phyloP scores from a whole-genome alignment of 139 green algal species.

The Chlorella sp. region DNA sequence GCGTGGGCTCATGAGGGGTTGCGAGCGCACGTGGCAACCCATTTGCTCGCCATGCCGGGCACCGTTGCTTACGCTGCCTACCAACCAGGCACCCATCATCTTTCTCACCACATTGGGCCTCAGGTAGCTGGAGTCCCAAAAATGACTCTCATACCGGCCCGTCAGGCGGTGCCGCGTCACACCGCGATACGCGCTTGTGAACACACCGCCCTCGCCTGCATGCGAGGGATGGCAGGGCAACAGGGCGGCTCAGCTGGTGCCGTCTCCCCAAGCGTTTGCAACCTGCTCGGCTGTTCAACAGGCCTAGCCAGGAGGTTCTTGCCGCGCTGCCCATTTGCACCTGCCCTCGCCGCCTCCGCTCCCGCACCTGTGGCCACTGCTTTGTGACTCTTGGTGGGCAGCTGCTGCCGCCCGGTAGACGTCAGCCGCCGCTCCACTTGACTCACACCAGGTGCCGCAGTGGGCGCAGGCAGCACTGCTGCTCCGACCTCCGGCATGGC shows the following conservation, averaged over 20 bases:
- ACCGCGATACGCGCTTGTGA: slow-evolving; percentile 48
- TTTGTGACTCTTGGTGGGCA: slow-evolving; percentile 52
- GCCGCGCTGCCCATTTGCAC: too few species aligned
- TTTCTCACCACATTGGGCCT: slow-evolving; percentile 26
- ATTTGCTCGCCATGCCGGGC: too few species aligned
- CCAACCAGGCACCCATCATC: too few species aligned
- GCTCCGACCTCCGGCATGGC: not conserved
- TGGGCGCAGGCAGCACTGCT: not conserved
- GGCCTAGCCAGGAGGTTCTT: too few species aligned
- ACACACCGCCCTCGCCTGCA: slow-evolving; percentile 27
- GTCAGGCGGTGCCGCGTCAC: slow-evolving; percentile 79
- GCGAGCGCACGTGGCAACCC: too few species aligned
- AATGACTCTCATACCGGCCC: slow-evolving; percentile 80
- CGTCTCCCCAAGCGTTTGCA: too few species aligned
- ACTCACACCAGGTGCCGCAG: not conserved
- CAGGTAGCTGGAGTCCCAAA: slow-evolving; percentile 73
- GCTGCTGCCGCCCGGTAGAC: not conserved
- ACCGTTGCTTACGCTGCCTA: too few species aligned
- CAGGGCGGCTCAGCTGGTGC: too few species aligned
- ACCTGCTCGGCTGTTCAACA: too few species aligned
- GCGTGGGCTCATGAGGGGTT: too few species aligned
- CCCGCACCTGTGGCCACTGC: slow-evolving; percentile 28
- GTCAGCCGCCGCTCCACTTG: not conserved
- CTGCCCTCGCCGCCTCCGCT: not conserved
- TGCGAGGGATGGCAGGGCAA: not conserved